Evolutionary conservation across 2,329 filamentous ascomycete species (phyloP).

Genomic region (Exophiala sp.): DNA sequence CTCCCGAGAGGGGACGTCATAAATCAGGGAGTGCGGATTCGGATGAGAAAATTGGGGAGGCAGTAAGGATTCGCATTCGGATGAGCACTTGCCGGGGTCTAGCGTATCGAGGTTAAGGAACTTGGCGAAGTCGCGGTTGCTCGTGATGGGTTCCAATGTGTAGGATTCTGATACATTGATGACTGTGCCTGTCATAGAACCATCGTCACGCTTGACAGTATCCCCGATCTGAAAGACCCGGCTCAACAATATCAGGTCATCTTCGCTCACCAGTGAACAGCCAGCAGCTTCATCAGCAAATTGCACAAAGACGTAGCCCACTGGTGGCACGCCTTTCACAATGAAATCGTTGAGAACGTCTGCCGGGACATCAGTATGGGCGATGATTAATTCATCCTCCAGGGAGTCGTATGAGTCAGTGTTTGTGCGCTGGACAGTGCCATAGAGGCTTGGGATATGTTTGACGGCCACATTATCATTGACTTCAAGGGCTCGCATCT

Average conservation of each 20-base stretch:
- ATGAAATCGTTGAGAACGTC: slow-evolving; percentile 29
- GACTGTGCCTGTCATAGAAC: slow-evolving; percentile 51
- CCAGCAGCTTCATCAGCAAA: slow-evolving; percentile 37
- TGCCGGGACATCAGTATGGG: slow-evolving; percentile 31
- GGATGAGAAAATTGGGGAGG: slow-evolving; percentile 23
- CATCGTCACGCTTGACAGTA: slow-evolving; percentile 47
- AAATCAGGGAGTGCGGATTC: slow-evolving; percentile 32
- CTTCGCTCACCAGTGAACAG: slow-evolving; percentile 39
- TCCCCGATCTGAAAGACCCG: slow-evolving; percentile 52
- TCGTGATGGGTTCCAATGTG: slow-evolving; percentile 37
- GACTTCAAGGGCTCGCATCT: slow-evolving; percentile 24
- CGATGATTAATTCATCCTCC: slow-evolving; percentile 34
- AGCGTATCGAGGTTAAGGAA: background rate
- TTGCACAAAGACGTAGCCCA: slow-evolving; percentile 47
- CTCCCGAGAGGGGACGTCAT: slow-evolving; percentile 42
- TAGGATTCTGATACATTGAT: slow-evolving; percentile 45
- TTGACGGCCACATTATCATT: slow-evolving; percentile 41
- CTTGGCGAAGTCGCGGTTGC: slow-evolving; percentile 10
- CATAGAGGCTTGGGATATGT: slow-evolving; percentile 37
- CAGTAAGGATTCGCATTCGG: slow-evolving; percentile 10
- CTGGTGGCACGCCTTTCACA: slow-evolving; percentile 38
- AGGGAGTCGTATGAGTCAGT: slow-evolving; percentile 26
- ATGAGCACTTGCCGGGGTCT: slow-evolving; percentile 7
- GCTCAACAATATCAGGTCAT: slow-evolving; percentile 48
- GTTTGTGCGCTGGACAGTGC: slow-evolving; percentile 39